Evolutionary conservation across 2,329 filamentous ascomycete genomes (phyloP), one percentile per base, ranked within the genome.

Genomic region (Anthostomella pinea): DNA sequence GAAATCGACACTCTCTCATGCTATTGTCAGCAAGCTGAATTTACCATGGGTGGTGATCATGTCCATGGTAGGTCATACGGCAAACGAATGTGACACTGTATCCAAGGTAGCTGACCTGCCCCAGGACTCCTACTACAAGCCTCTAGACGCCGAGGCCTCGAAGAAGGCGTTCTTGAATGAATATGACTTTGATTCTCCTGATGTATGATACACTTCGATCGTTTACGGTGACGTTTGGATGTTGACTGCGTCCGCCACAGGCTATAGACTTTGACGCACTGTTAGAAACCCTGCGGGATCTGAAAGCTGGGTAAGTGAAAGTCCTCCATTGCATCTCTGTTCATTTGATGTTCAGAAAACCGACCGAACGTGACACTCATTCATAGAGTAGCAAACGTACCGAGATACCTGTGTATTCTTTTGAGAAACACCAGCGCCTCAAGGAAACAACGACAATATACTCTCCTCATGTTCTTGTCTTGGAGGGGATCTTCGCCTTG

Each of bases 41-140:
- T 69, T 98, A 47, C 93, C 93, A 38, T 98, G 93, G 91, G 93
- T 98, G 44, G 90, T 96, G 32, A 96, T 98, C 64, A 67, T 98
- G 53, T 95, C 90, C 26, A 97, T 98, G 84, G 88, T 91, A 74
- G 58, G 69, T 58, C 39, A 38, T 35, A 13, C 24, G 30, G 40
- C 35, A 43, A 43, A 43, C 31, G 30, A 43, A 41, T 29, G 38
- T 35, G 21, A 22, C 16, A 37, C 44, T 34, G 26, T 37, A n/a
- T 34, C 22, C 9, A 19, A 27, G 14, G 23, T 23, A 39, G 22
- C 54, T 58, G 19, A 53, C 48, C 34, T 24, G 36, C 33, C 35
- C 27, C 48, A 95, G 88, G 93, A 98, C 65, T 96, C 91, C 9
- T 98, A 95, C 65, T 98, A 98, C 69, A 97, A 96, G 66, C 85